Evolutionary conservation across 2,329 filamentous ascomycete species (phyloP).

Genomic region (Trichoderma arundinaceum): DNA sequence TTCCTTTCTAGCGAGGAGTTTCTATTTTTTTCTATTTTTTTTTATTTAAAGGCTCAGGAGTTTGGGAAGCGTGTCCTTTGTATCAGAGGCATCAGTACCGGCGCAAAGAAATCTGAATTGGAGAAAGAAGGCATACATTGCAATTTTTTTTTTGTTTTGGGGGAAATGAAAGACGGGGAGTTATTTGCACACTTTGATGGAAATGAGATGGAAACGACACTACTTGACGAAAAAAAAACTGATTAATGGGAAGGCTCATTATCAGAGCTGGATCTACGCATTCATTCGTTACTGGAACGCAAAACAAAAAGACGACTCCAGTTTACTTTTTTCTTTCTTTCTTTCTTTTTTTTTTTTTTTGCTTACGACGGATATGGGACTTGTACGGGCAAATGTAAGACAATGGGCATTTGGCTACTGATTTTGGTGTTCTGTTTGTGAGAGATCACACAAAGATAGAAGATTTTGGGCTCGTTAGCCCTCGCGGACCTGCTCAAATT

Average conservation of each 20-base stretch:
- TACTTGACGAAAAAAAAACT: conserved; percentile 29
- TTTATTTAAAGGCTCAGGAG: conserved; percentile 22
- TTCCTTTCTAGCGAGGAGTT: conserved; percentile 33
- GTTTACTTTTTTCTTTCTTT: neutral
- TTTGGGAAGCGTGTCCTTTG: conserved; percentile 30
- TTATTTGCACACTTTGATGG: conserved; percentile 19
- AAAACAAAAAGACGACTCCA: neutral
- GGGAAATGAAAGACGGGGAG: conserved; percentile 29
- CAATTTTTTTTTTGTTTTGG: conserved; percentile 13
- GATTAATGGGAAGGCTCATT: conserved; percentile 31
- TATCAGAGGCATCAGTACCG: conserved; percentile 28
- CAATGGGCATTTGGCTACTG: conserved; percentile 5
- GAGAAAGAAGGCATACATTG: conserved; percentile 17
- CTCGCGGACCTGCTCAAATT: conserved; percentile 23
- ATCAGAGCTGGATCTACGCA: conserved; percentile 21
- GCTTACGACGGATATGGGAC: conserved; percentile 18
- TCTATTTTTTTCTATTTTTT: conserved; percentile 8
- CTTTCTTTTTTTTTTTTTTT: conserved; percentile 2
- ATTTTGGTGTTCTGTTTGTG: conserved; percentile 25
- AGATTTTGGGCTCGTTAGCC: conserved; percentile 27
- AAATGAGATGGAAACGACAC: conserved; percentile 32
- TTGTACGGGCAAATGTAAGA: neutral
- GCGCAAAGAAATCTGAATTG: conserved; percentile 27
- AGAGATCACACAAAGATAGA: conserved; percentile 30
- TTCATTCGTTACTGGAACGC: conserved; percentile 13